Conservation (phyloP, 805 yeast genomes). For the Geotrichum ghanense region DNA sequence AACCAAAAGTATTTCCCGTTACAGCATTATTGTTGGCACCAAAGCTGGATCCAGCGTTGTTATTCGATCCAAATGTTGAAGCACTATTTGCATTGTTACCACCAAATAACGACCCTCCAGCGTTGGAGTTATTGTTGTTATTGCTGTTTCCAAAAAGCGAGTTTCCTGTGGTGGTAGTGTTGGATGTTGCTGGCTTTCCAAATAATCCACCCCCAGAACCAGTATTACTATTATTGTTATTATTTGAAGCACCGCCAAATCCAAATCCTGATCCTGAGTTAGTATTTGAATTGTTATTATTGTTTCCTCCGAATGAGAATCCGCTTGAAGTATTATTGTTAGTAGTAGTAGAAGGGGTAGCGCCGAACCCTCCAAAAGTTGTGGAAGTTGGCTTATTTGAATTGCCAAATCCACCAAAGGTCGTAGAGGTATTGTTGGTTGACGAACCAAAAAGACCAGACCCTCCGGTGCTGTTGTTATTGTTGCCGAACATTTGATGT, state of each 20-base stretch:
- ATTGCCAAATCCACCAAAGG: background rate
- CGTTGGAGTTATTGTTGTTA: background rate
- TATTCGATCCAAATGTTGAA: constrained; percentile 20
- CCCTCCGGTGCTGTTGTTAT: background rate
- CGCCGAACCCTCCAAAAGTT: background rate
- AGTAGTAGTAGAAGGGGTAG: background rate
- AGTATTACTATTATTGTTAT: background rate
- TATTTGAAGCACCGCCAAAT: background rate
- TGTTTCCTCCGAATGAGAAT: background rate
- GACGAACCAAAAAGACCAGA: background rate
- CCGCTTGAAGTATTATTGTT: background rate
- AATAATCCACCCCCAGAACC: background rate
- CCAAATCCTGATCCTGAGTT: background rate
- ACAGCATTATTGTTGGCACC: no score
- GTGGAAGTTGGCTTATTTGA: background rate
- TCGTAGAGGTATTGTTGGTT: background rate
- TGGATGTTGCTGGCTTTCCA: no score
- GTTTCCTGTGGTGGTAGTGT: no score
- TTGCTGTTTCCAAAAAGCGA: no score
- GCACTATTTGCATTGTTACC: background rate
- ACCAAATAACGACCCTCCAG: background rate
- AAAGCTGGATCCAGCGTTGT: no score
- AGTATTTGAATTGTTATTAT: background rate
- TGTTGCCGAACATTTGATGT: background rate
- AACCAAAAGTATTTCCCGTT: no score